Percentiles rank a stretch among this genome's conserved stretches.
phyloP scores from a whole-genome alignment of 2,329 filamentous ascomycete species.

The Talaromyces islandicus region DNA sequence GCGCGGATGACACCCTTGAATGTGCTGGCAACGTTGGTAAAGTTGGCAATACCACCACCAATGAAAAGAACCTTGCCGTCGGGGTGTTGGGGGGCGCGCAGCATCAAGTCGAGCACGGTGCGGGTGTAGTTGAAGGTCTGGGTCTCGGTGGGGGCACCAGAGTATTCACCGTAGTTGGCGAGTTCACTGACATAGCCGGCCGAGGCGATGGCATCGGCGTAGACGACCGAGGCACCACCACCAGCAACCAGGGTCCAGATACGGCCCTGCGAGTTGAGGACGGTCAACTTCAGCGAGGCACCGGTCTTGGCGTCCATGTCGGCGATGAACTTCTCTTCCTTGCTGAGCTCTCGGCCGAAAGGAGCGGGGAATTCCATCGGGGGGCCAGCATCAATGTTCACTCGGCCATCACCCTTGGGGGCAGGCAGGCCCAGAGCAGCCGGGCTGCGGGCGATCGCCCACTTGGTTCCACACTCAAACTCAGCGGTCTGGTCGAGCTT shows the following conservation, averaged over 20 bases:
- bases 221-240: conserved; percentile 98
- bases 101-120: conserved; percentile 95
- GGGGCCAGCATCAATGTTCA: conserved; percentile 91
- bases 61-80: conserved; percentile 99
- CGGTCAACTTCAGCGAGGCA: conserved; percentile 95
- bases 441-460: conserved; percentile 91
- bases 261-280: conserved; percentile 84
- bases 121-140: conserved; percentile 99
- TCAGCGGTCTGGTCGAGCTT: conserved; percentile 99
- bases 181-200: conserved; percentile 92
- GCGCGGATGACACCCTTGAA: conserved; percentile 99
- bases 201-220: conserved; percentile 96
- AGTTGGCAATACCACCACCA: conserved; percentile 99
- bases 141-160: conserved; percentile 94
- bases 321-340: conserved; percentile 98
- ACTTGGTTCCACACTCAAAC: conserved; percentile 98
- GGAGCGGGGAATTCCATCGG: conserved; percentile 99
- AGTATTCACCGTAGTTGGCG: conserved; percentile 99
- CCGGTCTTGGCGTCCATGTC: conserved; percentile 99
- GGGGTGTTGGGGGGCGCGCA: conserved; percentile 74
- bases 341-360: conserved; percentile 95
- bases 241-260: conserved; percentile 98
- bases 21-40: conserved; percentile 98
- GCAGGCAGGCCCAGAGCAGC: conserved; percentile 78
- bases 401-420: conserved; percentile 61